Evolutionary conservation across 1,139 yeast genomes (phyloP).

Genomic region (Lodderomyces theae): DNA sequence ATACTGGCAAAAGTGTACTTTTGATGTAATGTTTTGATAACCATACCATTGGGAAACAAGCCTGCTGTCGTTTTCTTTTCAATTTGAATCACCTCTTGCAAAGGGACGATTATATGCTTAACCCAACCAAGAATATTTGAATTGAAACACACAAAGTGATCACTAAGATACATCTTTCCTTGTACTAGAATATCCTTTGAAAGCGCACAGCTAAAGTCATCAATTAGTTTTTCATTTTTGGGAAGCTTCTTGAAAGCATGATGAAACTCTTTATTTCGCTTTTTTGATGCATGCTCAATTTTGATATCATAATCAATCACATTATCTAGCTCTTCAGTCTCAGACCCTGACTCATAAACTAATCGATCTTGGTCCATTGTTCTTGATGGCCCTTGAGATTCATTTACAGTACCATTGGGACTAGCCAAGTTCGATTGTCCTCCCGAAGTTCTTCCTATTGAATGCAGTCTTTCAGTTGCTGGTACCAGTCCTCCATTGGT

Average conservation of each 20-base stretch:
- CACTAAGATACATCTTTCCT: conserved; percentile 66
- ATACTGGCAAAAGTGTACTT: conserved; percentile 73
- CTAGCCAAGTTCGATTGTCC: conserved; percentile 2
- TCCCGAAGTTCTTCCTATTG: conserved; percentile 9
- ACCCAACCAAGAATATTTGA: conserved; percentile 76
- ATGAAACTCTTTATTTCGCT: conserved; percentile 64
- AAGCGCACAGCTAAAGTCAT: conserved; percentile 70
- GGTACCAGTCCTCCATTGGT: conserved; percentile 8
- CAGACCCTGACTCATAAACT: conserved; percentile 11
- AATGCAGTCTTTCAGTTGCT: conserved; percentile 6
- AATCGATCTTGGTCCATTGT: conserved; percentile 7
- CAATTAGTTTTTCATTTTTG: conserved; percentile 51
- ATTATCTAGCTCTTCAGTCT: conserved; percentile 17
- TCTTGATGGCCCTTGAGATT: conserved; percentile 5
- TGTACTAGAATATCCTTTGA: conserved; percentile 70
- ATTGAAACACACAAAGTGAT: conserved; percentile 60
- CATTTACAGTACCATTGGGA: conserved; percentile 5
- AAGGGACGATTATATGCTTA: conserved; percentile 62
- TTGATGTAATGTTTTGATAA: conserved; percentile 66
- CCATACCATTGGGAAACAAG: conserved; percentile 72
- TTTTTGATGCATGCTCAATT: conserved; percentile 32
- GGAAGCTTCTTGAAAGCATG: conserved; percentile 57
- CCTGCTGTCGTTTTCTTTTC: conserved; percentile 74
- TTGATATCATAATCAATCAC: conserved; percentile 22
- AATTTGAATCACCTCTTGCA: conserved; percentile 66